These are phyloP conservation scores for Dioscorea dumetorum DNA, from an alignment of 106 monocot genomes.

Conservation along the genomic window DNA sequence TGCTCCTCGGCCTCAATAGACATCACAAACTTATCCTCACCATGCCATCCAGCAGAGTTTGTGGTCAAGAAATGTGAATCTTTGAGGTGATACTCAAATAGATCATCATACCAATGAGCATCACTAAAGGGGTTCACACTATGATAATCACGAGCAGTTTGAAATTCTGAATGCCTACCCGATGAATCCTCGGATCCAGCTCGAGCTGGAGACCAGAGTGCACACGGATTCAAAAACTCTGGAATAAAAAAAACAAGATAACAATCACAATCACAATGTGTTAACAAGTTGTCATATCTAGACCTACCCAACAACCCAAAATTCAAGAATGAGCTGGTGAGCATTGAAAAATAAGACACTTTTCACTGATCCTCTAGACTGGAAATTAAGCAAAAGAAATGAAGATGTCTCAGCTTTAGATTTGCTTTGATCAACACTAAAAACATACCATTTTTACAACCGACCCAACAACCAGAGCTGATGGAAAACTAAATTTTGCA, in stretches of 20 bases:
- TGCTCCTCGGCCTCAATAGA: conserved; percentile 23
- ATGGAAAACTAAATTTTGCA: no score
- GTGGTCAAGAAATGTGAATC: conserved; percentile 18
- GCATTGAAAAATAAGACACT: no score
- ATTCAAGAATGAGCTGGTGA: no score
- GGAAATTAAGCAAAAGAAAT: no score
- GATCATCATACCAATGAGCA: conserved; percentile 50
- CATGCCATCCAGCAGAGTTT: conserved; percentile 10
- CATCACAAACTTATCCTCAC: conserved; percentile 62
- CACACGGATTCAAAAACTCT: conserved; percentile 68
- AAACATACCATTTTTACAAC: no score
- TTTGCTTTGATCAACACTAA: no score
- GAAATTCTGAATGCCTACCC: conserved; percentile 54
- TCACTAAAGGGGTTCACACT: conserved; percentile 48
- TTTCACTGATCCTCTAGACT: no score
- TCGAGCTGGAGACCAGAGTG: conserved; percentile 41
- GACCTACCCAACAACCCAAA: no score
- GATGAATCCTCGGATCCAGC: conserved; percentile 49
- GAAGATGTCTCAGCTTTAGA: no score
- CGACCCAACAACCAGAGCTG: no score
- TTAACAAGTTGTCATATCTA: no score
- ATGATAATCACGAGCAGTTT: conserved; percentile 64
- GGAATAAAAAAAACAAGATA: neutral
- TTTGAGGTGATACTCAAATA: conserved; percentile 14
- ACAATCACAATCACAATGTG: no score